Evolutionary conservation across 148 eudicot species (phyloP).

Genomic region (Polygonum maritimum): DNA sequence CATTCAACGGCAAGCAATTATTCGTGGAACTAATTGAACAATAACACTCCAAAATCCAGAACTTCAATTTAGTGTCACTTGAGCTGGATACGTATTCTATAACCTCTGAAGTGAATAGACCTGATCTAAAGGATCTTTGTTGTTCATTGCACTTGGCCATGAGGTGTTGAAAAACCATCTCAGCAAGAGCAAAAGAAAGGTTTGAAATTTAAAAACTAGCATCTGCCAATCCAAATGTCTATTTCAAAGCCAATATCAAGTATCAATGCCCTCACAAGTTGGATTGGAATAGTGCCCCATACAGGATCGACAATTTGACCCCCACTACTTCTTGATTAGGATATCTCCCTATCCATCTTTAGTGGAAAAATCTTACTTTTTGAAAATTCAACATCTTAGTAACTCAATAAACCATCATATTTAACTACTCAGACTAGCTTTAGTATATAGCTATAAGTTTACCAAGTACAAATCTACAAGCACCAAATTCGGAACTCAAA

Average conservation of each 20-base stretch:
- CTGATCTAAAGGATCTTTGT: not conserved
- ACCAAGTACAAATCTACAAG: not conserved
- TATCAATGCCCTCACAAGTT: not conserved
- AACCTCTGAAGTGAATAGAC: not conserved
- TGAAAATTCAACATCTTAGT: not conserved
- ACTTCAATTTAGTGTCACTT: not conserved
- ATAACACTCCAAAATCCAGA: not conserved
- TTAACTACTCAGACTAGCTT: too few species aligned
- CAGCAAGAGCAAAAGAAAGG: not conserved
- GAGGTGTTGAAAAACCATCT: not conserved
- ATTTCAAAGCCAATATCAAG: not conserved
- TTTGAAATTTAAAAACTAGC: not conserved
- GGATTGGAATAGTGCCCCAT: not conserved
- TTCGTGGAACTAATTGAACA: not conserved
- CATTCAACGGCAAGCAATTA: not conserved
- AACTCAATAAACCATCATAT: not conserved
- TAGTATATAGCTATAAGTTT: not conserved
- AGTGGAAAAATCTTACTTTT: not conserved
- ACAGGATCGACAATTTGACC: conserved; percentile 1
- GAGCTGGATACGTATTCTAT: not conserved
- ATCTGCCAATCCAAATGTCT: not conserved
- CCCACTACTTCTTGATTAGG: not conserved
- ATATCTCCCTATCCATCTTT: not conserved
- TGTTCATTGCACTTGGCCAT: not conserved
- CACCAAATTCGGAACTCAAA: not conserved